A percentile compares a stretch with the other conserved stretches of the same genome.
These are phyloP conservation scores for Thymus mandschuricus DNA, from an alignment of 257 asterid genomes.

Conservation along the genomic window DNA sequence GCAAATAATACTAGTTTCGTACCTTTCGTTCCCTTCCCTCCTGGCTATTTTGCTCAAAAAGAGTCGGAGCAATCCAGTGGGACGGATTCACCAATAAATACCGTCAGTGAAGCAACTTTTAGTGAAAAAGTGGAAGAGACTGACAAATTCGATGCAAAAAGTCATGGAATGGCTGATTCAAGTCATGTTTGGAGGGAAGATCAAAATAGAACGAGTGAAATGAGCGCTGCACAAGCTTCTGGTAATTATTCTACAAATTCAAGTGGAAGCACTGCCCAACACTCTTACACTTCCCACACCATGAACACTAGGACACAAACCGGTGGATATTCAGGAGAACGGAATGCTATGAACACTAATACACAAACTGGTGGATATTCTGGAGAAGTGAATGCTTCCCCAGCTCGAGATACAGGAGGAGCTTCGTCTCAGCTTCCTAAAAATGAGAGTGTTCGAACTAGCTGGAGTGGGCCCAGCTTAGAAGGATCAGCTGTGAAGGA, in stretches of 20 bases:
- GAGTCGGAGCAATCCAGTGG: constrained; percentile 42
- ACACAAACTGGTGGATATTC: too few species aligned
- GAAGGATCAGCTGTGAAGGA: constrained; percentile 88
- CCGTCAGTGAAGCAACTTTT: constrained; percentile 36
- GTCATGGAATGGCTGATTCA: constrained; percentile 11
- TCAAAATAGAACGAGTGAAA: constrained; percentile 21
- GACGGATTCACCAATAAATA: constrained; percentile 34
- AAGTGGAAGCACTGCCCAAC: constrained; percentile 28
- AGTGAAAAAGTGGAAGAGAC: constrained; percentile 22
- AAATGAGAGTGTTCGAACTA: constrained; percentile 37
- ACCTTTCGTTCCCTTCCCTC: constrained; percentile 96
- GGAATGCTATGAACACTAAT: constrained; percentile 4
- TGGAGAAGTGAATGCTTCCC: not conserved
- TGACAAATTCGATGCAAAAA: constrained; percentile 34
- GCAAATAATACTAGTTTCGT: constrained; percentile 58
- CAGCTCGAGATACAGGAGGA: constrained; percentile 23
- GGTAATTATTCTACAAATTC: constrained; percentile 24
- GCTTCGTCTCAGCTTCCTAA: constrained; percentile 29
- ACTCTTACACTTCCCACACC: constrained; percentile 25
- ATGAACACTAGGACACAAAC: constrained; percentile 12
- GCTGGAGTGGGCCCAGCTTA: constrained; percentile 65
- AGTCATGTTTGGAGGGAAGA: constrained; percentile 22
- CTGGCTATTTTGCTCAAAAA: constrained; percentile 79
- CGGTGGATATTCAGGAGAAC: constrained; percentile 30
- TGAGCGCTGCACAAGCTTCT: constrained; percentile 26